A percentile compares a stretch with the other conserved stretches of the same genome.
phyloP scores from a whole-genome alignment of 768 basidiomycete species.

The Boletus pseudopeckii region DNA sequence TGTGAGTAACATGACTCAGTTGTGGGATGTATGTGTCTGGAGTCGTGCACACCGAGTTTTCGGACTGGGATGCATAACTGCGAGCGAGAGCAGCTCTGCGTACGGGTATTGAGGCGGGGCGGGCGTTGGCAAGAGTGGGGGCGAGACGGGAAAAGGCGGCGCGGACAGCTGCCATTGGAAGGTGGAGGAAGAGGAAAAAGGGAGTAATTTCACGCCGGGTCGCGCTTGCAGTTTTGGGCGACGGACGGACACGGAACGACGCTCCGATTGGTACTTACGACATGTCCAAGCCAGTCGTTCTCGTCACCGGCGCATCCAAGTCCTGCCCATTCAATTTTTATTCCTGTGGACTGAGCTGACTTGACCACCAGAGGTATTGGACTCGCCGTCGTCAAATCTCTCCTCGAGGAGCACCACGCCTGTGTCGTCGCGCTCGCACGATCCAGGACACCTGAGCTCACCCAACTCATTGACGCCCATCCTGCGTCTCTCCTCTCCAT shows the following conservation, averaged over 20 bases:
- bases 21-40: slow-evolving; percentile 16
- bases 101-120: slow-evolving; percentile 40
- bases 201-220: not conserved
- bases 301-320: slow-evolving; percentile 88
- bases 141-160: slow-evolving; percentile 62
- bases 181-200: slow-evolving; percentile 12
- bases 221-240: slow-evolving; percentile 14
- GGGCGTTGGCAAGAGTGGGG: slow-evolving; percentile 42
- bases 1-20: slow-evolving; percentile 32
- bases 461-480: slow-evolving; percentile 42
- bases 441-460: slow-evolving; percentile 60
- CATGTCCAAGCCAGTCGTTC: slow-evolving; percentile 52
- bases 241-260: slow-evolving; percentile 25
- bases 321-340: slow-evolving; percentile 24
- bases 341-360: slow-evolving; percentile 3
- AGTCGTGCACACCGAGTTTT: slow-evolving; percentile 44
- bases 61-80: slow-evolving; percentile 60
- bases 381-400: slow-evolving; percentile 66
- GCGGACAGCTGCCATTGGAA: slow-evolving; percentile 55
- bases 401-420: slow-evolving; percentile 60
- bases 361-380: slow-evolving; percentile 63
- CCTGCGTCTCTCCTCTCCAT: slow-evolving; percentile 45
- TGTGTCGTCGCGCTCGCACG: slow-evolving; percentile 78
- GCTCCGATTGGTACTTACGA: not conserved
- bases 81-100: slow-evolving; percentile 48